phyloP scores from a whole-genome alignment of 176 grass and related monocot genomes.

The Phyllostachys edulis region DNA sequence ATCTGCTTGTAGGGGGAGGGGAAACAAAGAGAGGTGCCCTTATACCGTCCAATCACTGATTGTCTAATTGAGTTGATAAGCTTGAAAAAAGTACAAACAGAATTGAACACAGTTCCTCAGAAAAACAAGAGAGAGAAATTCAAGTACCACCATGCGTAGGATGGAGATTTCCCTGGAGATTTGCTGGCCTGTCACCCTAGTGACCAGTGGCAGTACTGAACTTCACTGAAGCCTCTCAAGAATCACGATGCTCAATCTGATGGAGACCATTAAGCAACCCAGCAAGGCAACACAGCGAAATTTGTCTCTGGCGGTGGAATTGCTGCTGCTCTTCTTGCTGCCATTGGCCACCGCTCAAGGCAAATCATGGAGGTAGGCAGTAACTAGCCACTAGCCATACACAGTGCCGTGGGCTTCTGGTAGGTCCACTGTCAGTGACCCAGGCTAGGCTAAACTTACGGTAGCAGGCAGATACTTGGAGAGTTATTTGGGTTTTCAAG shows the following conservation, averaged over 20 bases:
- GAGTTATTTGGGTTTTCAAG: too few relatives aligned
- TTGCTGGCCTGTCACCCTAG: background rate
- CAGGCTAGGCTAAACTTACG: background rate
- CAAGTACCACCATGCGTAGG: background rate
- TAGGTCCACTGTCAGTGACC: background rate
- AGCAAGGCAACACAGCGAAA: background rate
- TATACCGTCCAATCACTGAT: too few relatives aligned
- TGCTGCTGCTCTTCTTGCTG: background rate
- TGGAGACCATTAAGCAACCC: conserved; percentile 13
- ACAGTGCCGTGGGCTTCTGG: background rate
- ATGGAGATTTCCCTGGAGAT: background rate
- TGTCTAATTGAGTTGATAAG: background rate
- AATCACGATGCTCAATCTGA: background rate
- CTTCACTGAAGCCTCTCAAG: background rate
- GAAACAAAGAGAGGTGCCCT: too few relatives aligned
- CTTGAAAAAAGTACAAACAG: background rate
- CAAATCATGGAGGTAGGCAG: background rate
- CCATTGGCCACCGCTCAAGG: background rate
- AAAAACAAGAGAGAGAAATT: background rate
- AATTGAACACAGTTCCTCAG: background rate
- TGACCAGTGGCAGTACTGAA: background rate
- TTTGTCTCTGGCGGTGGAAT: background rate
- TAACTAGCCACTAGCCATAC: background rate
- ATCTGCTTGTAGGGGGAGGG: background rate
- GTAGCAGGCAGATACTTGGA: background rate